These are phyloP conservation scores for Hanseniaspora vineae DNA, from an alignment of 805 yeast genomes.

Conservation along the genomic window DNA sequence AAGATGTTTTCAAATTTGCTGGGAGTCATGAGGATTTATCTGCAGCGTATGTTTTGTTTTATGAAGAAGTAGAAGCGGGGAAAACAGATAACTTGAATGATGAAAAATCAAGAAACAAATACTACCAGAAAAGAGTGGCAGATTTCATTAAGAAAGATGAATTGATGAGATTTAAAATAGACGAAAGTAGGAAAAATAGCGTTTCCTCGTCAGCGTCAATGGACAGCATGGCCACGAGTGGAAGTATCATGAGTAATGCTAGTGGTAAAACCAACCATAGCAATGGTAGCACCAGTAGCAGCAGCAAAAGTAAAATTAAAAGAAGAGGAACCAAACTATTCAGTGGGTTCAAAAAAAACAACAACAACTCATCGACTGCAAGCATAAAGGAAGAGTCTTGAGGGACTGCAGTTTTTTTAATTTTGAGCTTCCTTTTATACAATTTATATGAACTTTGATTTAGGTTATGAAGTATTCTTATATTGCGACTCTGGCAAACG, in stretches of 20 bases:
- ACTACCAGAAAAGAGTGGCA: neutral
- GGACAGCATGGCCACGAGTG: neutral
- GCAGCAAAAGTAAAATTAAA: neutral
- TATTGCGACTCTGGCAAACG: too few relatives aligned
- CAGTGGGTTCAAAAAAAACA: neutral
- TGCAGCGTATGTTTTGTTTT: conserved; percentile 82
- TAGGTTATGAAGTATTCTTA: neutral
- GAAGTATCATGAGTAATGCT: neutral
- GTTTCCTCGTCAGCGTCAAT: neutral
- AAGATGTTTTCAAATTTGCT: conserved; percentile 70
- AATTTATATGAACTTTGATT: neutral
- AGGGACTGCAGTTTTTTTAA: too few relatives aligned
- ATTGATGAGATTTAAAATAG: neutral
- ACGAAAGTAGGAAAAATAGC: neutral
- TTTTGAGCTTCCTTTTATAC: neutral
- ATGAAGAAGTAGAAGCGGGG: conserved; percentile 37
- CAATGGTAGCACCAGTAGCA: neutral
- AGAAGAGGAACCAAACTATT: neutral
- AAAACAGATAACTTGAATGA: neutral
- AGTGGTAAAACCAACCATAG: neutral
- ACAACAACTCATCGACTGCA: neutral
- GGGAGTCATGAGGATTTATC: conserved; percentile 84
- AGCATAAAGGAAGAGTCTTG: neutral
- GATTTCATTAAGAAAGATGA: neutral
- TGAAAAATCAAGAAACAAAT: neutral